Conservation (phyloP, 176 grass and related monocot species). For the Poa annua region DNA sequence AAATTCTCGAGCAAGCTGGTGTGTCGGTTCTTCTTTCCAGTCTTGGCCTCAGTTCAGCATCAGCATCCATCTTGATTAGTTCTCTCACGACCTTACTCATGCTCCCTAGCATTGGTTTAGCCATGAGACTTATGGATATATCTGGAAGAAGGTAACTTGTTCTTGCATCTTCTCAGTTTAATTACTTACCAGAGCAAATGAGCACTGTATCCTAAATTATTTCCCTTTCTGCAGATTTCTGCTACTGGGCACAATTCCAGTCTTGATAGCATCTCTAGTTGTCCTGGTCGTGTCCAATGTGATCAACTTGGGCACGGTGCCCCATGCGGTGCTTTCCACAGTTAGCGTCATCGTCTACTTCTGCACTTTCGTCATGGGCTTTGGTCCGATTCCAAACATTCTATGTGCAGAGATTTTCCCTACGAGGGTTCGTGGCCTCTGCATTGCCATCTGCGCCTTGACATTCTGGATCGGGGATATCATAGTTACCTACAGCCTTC, state of each 20-base stretch:
- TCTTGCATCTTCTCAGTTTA: constrained; percentile 12
- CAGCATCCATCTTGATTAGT: constrained; percentile 89
- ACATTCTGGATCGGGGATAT: constrained; percentile 83
- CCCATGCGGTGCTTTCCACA: constrained; percentile 75
- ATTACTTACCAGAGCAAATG: not conserved
- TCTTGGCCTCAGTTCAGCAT: constrained; percentile 85
- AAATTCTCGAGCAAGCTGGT: constrained; percentile 90
- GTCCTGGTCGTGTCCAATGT: constrained; percentile 78
- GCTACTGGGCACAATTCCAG: constrained; percentile 76
- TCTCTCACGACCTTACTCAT: constrained; percentile 85
- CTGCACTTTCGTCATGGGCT: constrained; percentile 93
- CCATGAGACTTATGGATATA: constrained; percentile 97
- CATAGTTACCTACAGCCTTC: constrained; percentile 80
- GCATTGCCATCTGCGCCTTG: constrained; percentile 83
- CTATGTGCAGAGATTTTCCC: constrained; percentile 92
- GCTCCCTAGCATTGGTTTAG: constrained; percentile 90
- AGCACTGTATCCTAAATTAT: not conserved
- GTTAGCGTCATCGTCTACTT: constrained; percentile 81
- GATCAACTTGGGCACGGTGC: constrained; percentile 54
- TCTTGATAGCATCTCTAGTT: constrained; percentile 73
- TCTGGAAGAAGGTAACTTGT: constrained; percentile 85
- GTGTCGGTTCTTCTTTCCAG: constrained; percentile 81
- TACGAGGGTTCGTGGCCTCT: constrained; percentile 77
- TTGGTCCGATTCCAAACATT: constrained; percentile 88
- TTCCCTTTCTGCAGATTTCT: constrained; percentile 62